phyloP scores from a whole-genome alignment of 768 basidiomycete species.

The Floccularia luteovirens region DNA sequence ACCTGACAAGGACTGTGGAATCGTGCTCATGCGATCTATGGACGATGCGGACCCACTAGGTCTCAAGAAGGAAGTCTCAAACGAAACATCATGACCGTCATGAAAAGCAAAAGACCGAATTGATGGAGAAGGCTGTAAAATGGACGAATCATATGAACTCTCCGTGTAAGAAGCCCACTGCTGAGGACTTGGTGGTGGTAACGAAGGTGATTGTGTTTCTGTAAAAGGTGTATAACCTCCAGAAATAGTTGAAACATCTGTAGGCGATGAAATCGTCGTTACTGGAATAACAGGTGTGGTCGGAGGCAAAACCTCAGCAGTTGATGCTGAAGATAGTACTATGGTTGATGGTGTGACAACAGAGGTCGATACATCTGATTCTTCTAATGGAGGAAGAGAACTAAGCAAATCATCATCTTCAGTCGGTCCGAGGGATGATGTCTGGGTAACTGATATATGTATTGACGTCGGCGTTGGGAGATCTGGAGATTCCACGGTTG shows the following conservation, averaged over 20 bases:
- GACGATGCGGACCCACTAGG: conserved; percentile 50
- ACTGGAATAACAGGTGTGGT: conserved; percentile 9
- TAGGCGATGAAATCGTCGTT: conserved; percentile 17
- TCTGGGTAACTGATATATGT: conserved; percentile 4
- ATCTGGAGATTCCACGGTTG: conserved; percentile 15
- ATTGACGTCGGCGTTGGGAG: conserved; percentile 25
- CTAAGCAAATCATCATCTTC: conserved; percentile 6
- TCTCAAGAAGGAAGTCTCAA: conserved; percentile 68
- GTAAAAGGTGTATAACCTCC: conserved; percentile 38
- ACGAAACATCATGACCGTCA: conserved; percentile 57
- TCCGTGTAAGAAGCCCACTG: conserved; percentile 61
- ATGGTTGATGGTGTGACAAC: conserved; percentile 23
- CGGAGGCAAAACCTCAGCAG: conserved; percentile 17
- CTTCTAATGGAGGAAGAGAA: conserved; percentile 6
- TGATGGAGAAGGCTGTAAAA: conserved; percentile 67
- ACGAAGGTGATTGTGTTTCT: conserved; percentile 22
- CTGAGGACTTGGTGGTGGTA: conserved; percentile 28
- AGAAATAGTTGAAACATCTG: conserved; percentile 20
- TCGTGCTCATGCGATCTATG: conserved; percentile 31
- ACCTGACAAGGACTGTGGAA: conserved; percentile 26
- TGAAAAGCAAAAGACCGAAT: conserved; percentile 42
- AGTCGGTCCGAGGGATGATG: not conserved
- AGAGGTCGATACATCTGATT: conserved; percentile 11
- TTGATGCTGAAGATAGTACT: conserved; percentile 16
- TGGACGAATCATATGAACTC: conserved; percentile 68